Base-by-base conservation (phyloP, 2,329 filamentous ascomycete species). In the Aspergillus thermomutatus region DNA sequence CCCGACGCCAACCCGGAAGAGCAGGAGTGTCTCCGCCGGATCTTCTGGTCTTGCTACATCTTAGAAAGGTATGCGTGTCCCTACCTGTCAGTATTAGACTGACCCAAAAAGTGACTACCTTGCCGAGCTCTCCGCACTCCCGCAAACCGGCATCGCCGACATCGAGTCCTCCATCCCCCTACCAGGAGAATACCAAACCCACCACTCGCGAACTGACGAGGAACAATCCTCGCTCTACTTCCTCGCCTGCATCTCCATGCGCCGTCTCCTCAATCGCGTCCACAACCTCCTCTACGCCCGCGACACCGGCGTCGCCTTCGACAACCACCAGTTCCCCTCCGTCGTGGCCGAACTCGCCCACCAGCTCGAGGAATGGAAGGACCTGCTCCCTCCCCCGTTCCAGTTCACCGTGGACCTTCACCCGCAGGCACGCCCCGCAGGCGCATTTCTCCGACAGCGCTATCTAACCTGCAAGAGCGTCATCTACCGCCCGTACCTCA, bases 11-110 rank as follows among this genome's bases (percentile, higher is more conserved):
- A 67, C 0, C 60, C 64, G 0, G 75, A 81, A 57, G 77, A 80
- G 3, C 69, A 76, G 40, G 80, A 83, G 61, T 77, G 80, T 2
- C 76, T 81, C 0, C 69, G 77, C 14, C 70, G 81, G 1, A 82
- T 82, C 52, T 83, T 83, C 58, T 83, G 80, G 80, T 79, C 81
- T 0, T 82, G 80, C 55, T 83, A 82, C 54, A 80, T 83, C 10
- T 71, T 83, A 0, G 80, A 83, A 64, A 81, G 79, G 79, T 77
- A 41, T 6, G 37, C 19, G 17, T 26, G 45, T 37, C 4, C 23
- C 2, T 1, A 1, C 0, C 3, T n/a, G 3, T 14, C 17, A 10
- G 27, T n/a, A 8, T 21, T 26, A 3, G 19, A 21, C 48, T 8
- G 48, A 11, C 10, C 10, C 9, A 11, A 5, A 8, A 3, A 82